Conservation (phyloP, 306 rosid genomes). For the Glycine soja region DNA sequence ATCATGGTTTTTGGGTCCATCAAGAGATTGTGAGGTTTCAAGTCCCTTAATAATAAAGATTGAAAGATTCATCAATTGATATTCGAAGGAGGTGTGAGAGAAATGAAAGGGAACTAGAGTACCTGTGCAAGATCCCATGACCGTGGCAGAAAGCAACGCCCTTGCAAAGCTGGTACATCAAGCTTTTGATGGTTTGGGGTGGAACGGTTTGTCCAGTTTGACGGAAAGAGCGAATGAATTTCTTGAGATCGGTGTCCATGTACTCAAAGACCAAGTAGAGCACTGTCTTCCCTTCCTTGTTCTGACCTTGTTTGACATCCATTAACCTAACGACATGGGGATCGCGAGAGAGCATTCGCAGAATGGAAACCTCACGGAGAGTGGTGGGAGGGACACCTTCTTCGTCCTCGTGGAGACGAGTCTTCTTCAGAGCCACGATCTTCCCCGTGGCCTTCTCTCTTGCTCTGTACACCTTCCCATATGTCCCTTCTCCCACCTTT, state of each 20-base stretch:
- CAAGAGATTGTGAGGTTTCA: constrained; percentile 94
- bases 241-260: constrained; percentile 93
- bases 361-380: constrained; percentile 92
- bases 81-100: background rate
- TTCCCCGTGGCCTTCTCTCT: constrained; percentile 83
- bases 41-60: constrained; percentile 59
- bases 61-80: too few species aligned
- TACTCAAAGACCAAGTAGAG: constrained; percentile 91
- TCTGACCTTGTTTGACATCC: constrained; percentile 94
- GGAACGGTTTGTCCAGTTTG: constrained; percentile 66
- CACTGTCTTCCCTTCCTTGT: constrained; percentile 90
- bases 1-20: constrained; percentile 84
- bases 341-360: constrained; percentile 95
- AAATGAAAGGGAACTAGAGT: background rate
- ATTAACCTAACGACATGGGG: constrained; percentile 86
- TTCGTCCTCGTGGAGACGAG: constrained; percentile 95
- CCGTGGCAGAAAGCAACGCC: constrained; percentile 99
- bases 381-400: constrained; percentile 99
- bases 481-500: constrained; percentile 96
- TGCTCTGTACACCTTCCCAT: constrained; percentile 91
- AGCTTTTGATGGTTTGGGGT: constrained; percentile 59
- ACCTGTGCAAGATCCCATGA: constrained; percentile 95
- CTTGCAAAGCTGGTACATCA: constrained; percentile 96
- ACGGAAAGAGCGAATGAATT: constrained; percentile 76
- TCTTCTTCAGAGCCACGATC: constrained; percentile 93